phyloP scores from a whole-genome alignment of 257 asterid species.

The Marsdenia floribunda region DNA sequence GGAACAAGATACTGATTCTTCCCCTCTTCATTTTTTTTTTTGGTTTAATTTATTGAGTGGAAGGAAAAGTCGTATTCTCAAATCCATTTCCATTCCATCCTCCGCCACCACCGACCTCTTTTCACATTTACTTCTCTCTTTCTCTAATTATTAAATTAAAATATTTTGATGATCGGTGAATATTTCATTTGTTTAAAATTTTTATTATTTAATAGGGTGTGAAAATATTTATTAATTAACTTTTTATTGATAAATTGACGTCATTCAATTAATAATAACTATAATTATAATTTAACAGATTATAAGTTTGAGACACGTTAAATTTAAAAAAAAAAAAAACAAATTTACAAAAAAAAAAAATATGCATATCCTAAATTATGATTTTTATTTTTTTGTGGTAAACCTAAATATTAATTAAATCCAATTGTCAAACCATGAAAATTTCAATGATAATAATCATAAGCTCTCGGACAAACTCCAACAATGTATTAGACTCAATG shows the following conservation, averaged over 20 bases:
- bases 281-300: no score
- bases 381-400: no score
- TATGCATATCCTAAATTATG: no score
- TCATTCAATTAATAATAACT: no score
- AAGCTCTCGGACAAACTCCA: conserved; percentile 12
- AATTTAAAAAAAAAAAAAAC: no score
- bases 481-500: background rate
- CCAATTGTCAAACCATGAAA: conserved; percentile 9
- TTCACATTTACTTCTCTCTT: background rate
- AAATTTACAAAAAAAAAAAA: no score
- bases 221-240: no score
- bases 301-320: no score
- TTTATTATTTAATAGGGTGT: no score
- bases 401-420: background rate
- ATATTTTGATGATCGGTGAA: no score
- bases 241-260: no score
- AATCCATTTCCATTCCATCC: background rate
- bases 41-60: conserved; percentile 7
- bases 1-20: conserved; percentile 6
- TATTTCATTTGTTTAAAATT: no score
- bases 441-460: background rate
- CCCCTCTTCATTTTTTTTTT: background rate
- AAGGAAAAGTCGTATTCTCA: conserved; percentile 12
- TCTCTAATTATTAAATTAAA: background rate
- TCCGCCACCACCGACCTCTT: conserved; percentile 20